Evolutionary conservation across 805 yeast genomes (phyloP), one percentile per base, ranked within the genome.

Genomic region (Candida golubevii): DNA sequence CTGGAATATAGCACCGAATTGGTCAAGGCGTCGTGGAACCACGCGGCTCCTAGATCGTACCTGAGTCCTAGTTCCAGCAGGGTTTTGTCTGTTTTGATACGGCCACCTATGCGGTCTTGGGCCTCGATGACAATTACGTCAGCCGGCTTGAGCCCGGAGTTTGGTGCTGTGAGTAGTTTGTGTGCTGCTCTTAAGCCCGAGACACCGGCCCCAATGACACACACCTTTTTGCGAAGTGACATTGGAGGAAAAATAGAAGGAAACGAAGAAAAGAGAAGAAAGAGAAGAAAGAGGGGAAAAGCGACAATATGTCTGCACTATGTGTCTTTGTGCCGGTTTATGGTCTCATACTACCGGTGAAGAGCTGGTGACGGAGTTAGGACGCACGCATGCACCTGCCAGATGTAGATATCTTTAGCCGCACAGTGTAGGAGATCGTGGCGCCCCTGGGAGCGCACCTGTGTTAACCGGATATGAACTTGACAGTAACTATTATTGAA

Each of bases 11-110:
- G 82, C 18, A 85, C 66, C 2, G 75, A 73, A 59, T 89, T 89
- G 30, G 75, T 70, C 33, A 88, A 63, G 0, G 89, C 79, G 52
- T 88, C 96, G 58, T 89, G 97, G 58, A 85, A 86, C 97, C 97
- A 89, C 5, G 89, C 78, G 0, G 95, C 96, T 0, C 97, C 97
- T n/a, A 88, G 51, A 59, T 88, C 96, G 35, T 47, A 47, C 3
- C 64, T 56, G 26, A 55, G 46, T 3, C 61, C 61, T 7, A 52
- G 33, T n/a, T 46, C 47, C 34, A 55, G 48, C 41, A 33, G 41
- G 9, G 34, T 18, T 36, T 37, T 47, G 26, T 42, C 39, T 26
- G 65, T 60, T 15, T 39, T 29, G 44, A 60, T 50, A 1, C 65
- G 40, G 12, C 65, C 65, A 8, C 65, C 65, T 15, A 57, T 32